phyloP scores from a whole-genome alignment of 768 basidiomycete genomes.

The Rhodotorula taiwanensis region DNA sequence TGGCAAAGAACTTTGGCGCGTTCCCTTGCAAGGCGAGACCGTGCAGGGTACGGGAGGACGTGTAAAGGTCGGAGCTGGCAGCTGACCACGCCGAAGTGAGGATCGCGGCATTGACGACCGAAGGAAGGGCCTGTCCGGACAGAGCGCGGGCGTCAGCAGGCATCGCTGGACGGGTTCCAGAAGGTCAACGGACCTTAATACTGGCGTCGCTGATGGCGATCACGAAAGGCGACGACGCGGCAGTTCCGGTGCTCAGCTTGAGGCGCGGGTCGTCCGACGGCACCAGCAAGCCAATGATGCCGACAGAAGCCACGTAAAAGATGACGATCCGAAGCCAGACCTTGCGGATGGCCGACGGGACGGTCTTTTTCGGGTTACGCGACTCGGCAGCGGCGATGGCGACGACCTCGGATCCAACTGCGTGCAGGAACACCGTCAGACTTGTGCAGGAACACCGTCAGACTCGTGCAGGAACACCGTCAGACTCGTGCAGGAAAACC shows the following conservation, averaged over 20 bases:
- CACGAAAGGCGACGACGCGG: slow-evolving; percentile 16
- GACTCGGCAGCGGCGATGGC: slow-evolving; percentile 48
- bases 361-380: slow-evolving; percentile 51
- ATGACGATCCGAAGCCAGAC: slow-evolving; percentile 74
- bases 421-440: neutral
- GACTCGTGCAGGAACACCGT: no score
- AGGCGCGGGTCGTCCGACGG: slow-evolving; percentile 40
- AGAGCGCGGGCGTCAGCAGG: neutral
- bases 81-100: slow-evolving; percentile 47
- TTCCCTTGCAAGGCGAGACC: slow-evolving; percentile 44
- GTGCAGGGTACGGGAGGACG: slow-evolving; percentile 45
- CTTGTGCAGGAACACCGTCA: neutral
- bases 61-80: slow-evolving; percentile 37
- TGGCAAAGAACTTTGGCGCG: slow-evolving; percentile 44
- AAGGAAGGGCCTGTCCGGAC: slow-evolving; percentile 40
- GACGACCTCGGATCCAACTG: slow-evolving; percentile 41
- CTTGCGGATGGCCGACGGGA: slow-evolving; percentile 61
- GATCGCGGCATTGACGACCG: slow-evolving; percentile 46
- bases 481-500: no score
- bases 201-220: slow-evolving; percentile 45
- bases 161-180: neutral
- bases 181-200: slow-evolving; percentile 30
- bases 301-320: slow-evolving; percentile 45
- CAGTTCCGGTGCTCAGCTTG: neutral
- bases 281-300: slow-evolving; percentile 45